Evolutionary conservation across 768 basidiomycete species (phyloP).

Genomic region (Hygrocybe coccinea): DNA sequence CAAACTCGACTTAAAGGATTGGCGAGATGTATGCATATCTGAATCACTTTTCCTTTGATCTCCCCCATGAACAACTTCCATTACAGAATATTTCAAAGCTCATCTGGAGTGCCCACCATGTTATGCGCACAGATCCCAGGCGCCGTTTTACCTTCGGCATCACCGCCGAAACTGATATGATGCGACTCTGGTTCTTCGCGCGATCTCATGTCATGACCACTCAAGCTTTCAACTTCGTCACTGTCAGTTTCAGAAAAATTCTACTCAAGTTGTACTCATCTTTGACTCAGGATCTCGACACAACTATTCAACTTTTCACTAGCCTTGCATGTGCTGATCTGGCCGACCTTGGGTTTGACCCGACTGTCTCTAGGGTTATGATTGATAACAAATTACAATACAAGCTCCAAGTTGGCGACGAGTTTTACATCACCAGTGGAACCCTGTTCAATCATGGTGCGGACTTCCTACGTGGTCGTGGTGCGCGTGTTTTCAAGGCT

Average conservation of each 20-base stretch:
- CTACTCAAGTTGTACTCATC: no score
- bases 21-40: slow-evolving; percentile 2
- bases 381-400: background rate
- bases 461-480: no score
- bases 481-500: no score
- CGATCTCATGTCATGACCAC: slow-evolving; percentile 19
- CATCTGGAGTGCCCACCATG: slow-evolving; percentile 23
- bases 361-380: background rate
- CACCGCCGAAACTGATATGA: slow-evolving; percentile 19
- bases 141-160: slow-evolving; percentile 25
- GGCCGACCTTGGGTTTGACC: background rate
- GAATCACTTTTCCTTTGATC: background rate
- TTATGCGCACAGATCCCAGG: slow-evolving; percentile 26
- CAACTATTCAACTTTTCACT: background rate
- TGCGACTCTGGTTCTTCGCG: slow-evolving; percentile 27
- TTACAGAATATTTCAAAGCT: slow-evolving; percentile 18
- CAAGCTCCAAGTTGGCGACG: background rate
- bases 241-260: no score
- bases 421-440: background rate
- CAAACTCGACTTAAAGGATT: background rate
- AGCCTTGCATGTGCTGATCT: slow-evolving; percentile 1
- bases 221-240: slow-evolving; percentile 8
- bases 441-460: no score
- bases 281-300: slow-evolving; percentile 4
- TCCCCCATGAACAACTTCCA: background rate